Base-by-base conservation (phyloP, 2,329 filamentous ascomycete species). In the Parastagonospora avenae region DNA sequence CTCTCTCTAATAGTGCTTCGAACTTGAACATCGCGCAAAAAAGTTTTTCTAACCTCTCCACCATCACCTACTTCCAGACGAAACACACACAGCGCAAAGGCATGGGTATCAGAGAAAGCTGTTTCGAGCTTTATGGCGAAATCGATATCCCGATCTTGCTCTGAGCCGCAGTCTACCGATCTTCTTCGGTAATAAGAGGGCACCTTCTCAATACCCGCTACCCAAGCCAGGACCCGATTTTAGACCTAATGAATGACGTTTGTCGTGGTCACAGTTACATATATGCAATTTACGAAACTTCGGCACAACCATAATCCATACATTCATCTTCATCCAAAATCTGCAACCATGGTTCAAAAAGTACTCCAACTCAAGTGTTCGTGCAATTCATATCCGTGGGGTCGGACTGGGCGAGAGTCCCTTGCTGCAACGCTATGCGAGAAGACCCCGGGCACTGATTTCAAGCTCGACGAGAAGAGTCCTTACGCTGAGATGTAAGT, bases 341-440 rank as follows among this genome's bases (percentile, higher is more conserved):
- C 31, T 15, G 9, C 52, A 57, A 68, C 32, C 31, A 83, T 82
- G 80, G 71, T 76, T 31, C 74, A 80, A 35, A 77, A 78, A 48
- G 76, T 84, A 9, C 75, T 84, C 50, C 80, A 83, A 60, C 65
- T 85, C 19, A 78, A 78, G 59, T 84, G 81, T 61, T 72, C 75
- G 37, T 81, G 80, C 67, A 85, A 84, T 67, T 75, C 86, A 60
- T 90, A 90, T 58, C 79, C 82, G 9, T 92, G 88, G 88, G 89
- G 89, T 2, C 89, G 85, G 67, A 79, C 82, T 60, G 88, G 88
- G 27, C 80, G 78, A 11, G 70, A 86, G 2, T 91, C 88, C 0
- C 71, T 90, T 10, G 85, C 86, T 10, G 89, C 86, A 1, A 79
- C 78, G 36, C 75, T 90, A 8, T 89, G 86, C 62, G 79, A 82